Conservation (phyloP, 176 grass and related monocot genomes). For the Elaeis guineensis region DNA sequence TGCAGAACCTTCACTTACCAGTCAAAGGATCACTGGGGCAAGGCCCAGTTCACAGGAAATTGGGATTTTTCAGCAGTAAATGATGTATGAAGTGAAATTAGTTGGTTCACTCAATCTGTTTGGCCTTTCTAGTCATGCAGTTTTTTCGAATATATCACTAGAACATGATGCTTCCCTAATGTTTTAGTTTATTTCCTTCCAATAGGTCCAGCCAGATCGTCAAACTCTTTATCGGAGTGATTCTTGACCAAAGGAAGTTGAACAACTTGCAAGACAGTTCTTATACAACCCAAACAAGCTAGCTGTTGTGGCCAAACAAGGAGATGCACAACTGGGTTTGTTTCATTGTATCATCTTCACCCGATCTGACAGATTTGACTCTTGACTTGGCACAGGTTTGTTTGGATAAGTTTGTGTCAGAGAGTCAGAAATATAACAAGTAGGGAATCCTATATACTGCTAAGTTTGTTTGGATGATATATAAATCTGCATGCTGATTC, state of each 20-base stretch:
- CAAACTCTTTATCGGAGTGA: constrained; percentile 98
- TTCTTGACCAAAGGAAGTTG: constrained; percentile 98
- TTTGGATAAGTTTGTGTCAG: constrained; percentile 35
- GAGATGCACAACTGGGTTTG: constrained; percentile 10
- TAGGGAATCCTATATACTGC: constrained; percentile 29
- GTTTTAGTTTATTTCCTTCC: no score
- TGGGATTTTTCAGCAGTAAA: no score
- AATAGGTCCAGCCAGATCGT: constrained; percentile 84
- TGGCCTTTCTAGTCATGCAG: no score
- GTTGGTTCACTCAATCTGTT: no score
- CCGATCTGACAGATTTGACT: constrained; percentile 15
- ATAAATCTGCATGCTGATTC: no score
- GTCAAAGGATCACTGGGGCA: no score
- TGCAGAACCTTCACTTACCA: no score
- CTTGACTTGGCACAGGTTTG: constrained; percentile 36
- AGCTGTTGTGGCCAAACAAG: constrained; percentile 6
- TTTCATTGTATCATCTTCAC: constrained; percentile 16
- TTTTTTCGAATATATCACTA: no score
- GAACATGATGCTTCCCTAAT: no score
- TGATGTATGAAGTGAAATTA: no score
- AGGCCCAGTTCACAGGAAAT: no score
- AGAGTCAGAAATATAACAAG: constrained; percentile 99
- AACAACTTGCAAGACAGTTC: constrained; percentile 77
- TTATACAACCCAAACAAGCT: constrained; percentile 92
- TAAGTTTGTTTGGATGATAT: background rate